phyloP scores from a whole-genome alignment of 2,329 filamentous ascomycete species.

The Cercospora nicotianae region DNA sequence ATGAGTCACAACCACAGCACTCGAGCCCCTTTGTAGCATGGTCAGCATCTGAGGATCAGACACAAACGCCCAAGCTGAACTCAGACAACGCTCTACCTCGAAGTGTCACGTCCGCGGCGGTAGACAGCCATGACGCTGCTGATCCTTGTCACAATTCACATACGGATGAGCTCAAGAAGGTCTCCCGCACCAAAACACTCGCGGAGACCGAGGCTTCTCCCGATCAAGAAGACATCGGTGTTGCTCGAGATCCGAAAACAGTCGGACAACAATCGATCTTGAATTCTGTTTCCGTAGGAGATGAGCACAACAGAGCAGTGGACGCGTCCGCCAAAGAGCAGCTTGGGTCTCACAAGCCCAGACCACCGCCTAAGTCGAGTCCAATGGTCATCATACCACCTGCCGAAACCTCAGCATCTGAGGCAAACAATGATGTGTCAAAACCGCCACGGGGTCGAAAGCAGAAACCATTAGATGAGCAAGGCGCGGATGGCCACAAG shows the following conservation, averaged over 20 bases:
- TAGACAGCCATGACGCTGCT: neutral
- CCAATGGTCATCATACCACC: constrained; percentile 23
- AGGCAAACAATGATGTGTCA: constrained; percentile 17
- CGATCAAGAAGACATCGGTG: neutral
- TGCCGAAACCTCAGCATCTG: constrained; percentile 19
- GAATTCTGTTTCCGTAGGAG: neutral
- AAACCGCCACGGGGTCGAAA: constrained; percentile 25
- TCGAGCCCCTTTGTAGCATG: constrained; percentile 8
- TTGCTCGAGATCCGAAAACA: neutral
- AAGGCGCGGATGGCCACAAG: neutral
- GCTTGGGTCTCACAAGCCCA: constrained; percentile 1
- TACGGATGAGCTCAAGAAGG: neutral
- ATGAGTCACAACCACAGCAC: constrained; percentile 6
- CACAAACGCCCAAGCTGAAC: constrained; percentile 15
- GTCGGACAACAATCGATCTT: neutral
- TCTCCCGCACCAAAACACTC: neutral
- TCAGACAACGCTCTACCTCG: neutral
- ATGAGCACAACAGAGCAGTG: neutral
- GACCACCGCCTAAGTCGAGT: constrained; percentile 21
- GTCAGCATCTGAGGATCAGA: constrained; percentile 17
- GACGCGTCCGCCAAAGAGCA: neutral
- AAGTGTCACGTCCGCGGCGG: neutral
- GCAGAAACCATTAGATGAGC: constrained; percentile 24
- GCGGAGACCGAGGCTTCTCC: neutral
- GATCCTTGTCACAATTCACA: neutral